Evolutionary conservation across 1,139 yeast genomes (phyloP), one percentile per base, ranked within the genome.

Genomic region (Saccharomyces pastorianus): DNA sequence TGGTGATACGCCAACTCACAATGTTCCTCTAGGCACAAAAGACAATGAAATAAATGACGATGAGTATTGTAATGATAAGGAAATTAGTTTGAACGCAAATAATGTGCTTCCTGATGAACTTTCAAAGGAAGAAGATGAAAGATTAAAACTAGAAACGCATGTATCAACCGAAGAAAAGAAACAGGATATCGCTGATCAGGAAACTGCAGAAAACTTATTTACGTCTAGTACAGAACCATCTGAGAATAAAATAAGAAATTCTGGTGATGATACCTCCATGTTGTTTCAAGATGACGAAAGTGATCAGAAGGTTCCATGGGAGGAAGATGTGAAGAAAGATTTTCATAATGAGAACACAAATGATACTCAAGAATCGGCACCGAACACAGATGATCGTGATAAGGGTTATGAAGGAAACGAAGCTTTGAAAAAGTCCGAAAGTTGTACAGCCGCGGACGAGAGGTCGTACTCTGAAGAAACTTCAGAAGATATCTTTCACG

Each of bases 191-290:
- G 25, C 44, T 17, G n/a, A 17, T 23, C 7, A 38, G 20, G 25
- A 38, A 9, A 20, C 1, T 38, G 11, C 44, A 17, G 61, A 58
- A 38, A 60, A 59, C 17, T 58, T 64, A 31, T 60, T 61, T 51
- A 55, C 49, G 13, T 53, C 26, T 38, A 11, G 6, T 38, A 38
- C n/a, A 11, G 44, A 5, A 20, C 13, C 26, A 38, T 20, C 25
- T 17, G 44, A 17, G 20, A 20, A 38, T 38, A 13, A 9, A 20
- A 38, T 9, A 9, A 20, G 20, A 20, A 17, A n/a, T 17, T 46
- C 31, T 6, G 48, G 8, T 14, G 23, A 46, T 46, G 47, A 11
- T 25, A 29, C 44, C 25, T 23, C 41, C 25, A 47, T 25, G 28
- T 11, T 27, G 5, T 38, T 28, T 9, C 29, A 49, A 41, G 14